phyloP scores from a whole-genome alignment of 257 asterid species.

The Apocynum venetum region DNA sequence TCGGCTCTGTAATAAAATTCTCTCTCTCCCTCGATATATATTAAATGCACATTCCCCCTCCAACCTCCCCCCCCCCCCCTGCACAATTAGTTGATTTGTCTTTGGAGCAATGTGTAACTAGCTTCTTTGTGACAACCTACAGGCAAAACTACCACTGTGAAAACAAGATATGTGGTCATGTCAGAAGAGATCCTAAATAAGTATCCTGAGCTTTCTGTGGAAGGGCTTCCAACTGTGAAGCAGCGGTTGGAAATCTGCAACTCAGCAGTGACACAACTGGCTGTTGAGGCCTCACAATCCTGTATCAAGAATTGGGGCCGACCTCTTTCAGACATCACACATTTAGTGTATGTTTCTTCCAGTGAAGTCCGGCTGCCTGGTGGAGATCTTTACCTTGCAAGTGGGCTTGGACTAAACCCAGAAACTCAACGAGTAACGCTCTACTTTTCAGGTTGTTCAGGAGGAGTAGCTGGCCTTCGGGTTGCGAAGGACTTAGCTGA shows the following conservation, averaged over 20 bases:
- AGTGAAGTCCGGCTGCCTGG: conserved; percentile 95
- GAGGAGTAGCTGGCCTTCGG: conserved; percentile 96
- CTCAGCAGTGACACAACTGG: conserved; percentile 87
- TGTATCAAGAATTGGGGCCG: conserved; percentile 87
- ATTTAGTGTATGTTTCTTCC: conserved; percentile 88
- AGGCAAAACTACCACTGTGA: conserved; percentile 96
- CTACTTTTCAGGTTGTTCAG: conserved; percentile 95
- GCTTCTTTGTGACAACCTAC: conserved; percentile 7
- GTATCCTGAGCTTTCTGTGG: conserved; percentile 83
- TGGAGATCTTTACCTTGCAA: conserved; percentile 86
- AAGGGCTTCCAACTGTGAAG: conserved; percentile 76
- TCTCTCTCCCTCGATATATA: neutral
- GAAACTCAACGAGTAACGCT: conserved; percentile 63
- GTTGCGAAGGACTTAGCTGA: conserved; percentile 94
- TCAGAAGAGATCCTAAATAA: conserved; percentile 79
- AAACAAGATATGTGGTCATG: conserved; percentile 92
- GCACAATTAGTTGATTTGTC: no score
- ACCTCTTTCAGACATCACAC: conserved; percentile 67
- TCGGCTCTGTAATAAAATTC: conserved; percentile 56
- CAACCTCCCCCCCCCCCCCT: neutral
- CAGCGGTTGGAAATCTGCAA: conserved; percentile 87
- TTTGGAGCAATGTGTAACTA: neutral
- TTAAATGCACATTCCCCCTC: neutral
- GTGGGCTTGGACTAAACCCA: conserved; percentile 74
- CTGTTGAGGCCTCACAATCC: conserved; percentile 70